phyloP scores from a whole-genome alignment of 2,329 filamentous ascomycete genomes.

The Parascedosporium putredinis region DNA sequence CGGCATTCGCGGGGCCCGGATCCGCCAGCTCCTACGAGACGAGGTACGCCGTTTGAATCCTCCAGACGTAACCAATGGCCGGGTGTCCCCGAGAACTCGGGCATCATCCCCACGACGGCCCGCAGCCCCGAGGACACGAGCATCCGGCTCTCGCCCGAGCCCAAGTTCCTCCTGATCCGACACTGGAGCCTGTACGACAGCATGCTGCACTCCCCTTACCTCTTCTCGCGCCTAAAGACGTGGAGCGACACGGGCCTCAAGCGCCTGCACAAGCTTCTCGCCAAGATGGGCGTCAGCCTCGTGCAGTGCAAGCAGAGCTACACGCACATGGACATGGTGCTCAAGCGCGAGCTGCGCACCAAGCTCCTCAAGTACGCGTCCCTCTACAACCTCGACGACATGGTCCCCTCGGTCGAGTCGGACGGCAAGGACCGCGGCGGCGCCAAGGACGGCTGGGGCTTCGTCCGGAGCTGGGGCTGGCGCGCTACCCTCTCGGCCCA shows the following conservation, averaged over 20 bases:
- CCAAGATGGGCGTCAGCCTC: constrained; percentile 95
- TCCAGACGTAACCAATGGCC: constrained; percentile 53
- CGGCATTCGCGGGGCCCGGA: constrained; percentile 69
- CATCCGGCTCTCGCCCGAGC: constrained; percentile 87
- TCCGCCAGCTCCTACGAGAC: constrained; percentile 78
- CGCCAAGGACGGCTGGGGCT: constrained; percentile 88
- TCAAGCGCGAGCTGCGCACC: constrained; percentile 77
- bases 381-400: constrained; percentile 84
- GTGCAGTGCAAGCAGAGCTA: constrained; percentile 93
- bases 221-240: constrained; percentile 83
- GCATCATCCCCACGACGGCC: constrained; percentile 82
- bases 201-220: constrained; percentile 94
- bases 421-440: constrained; percentile 59
- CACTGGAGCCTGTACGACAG: constrained; percentile 98
- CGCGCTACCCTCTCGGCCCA: constrained; percentile 86
- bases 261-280: constrained; percentile 82
- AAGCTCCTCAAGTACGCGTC: constrained; percentile 86
- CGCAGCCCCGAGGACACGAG: constrained; percentile 82
- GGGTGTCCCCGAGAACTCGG: constrained; percentile 56
- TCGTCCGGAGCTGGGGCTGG: constrained; percentile 96
- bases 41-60: constrained; percentile 92
- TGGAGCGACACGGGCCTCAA: constrained; percentile 89
- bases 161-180: constrained; percentile 80
- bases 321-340: constrained; percentile 95
- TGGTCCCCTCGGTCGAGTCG: constrained; percentile 71